Evolutionary conservation across 805 yeast species (phyloP).

Genomic region (Clavispora phyllophila): DNA sequence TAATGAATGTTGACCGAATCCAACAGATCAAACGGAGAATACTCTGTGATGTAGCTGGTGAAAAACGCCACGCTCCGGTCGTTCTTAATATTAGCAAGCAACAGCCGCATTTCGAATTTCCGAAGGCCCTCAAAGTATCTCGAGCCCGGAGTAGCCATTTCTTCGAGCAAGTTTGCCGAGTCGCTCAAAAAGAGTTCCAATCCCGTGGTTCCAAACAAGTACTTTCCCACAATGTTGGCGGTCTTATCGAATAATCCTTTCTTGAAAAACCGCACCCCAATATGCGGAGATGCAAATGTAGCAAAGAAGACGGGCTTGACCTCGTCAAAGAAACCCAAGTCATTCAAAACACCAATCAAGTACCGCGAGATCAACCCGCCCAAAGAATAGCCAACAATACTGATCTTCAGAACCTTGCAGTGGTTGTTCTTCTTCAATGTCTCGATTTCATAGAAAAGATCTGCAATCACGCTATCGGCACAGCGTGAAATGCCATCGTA

Average conservation of each 20-base stretch:
- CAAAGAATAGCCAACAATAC: conserved; percentile 81
- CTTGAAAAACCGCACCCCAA: conserved; percentile 42
- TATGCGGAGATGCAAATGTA: conserved; percentile 56
- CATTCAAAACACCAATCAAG: conserved; percentile 65
- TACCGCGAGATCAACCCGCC: conserved; percentile 86
- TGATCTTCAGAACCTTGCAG: conserved; percentile 52
- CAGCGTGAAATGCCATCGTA: conserved; percentile 38
- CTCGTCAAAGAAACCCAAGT: conserved; percentile 45
- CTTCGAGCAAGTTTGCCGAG: conserved; percentile 40
- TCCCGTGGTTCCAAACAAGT: conserved; percentile 35
- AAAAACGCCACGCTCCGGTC: conserved; percentile 87
- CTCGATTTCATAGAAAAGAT: conserved; percentile 37
- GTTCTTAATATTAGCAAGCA: conserved; percentile 70
- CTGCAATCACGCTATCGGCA: conserved; percentile 30
- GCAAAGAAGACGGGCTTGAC: conserved; percentile 56
- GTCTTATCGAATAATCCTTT: conserved; percentile 25
- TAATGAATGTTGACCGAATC: conserved; percentile 43
- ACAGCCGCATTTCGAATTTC: conserved; percentile 50
- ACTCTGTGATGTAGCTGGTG: conserved; percentile 71
- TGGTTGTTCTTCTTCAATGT: conserved; percentile 26
- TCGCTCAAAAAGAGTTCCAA: conserved; percentile 34
- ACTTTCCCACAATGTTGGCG: conserved; percentile 30
- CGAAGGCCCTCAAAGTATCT: conserved; percentile 51
- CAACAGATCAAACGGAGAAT: conserved; percentile 67
- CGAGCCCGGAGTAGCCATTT: conserved; percentile 49